Base-by-base conservation (phyloP, 208 protist species). In the Crithidia acanthocephali region DNA sequence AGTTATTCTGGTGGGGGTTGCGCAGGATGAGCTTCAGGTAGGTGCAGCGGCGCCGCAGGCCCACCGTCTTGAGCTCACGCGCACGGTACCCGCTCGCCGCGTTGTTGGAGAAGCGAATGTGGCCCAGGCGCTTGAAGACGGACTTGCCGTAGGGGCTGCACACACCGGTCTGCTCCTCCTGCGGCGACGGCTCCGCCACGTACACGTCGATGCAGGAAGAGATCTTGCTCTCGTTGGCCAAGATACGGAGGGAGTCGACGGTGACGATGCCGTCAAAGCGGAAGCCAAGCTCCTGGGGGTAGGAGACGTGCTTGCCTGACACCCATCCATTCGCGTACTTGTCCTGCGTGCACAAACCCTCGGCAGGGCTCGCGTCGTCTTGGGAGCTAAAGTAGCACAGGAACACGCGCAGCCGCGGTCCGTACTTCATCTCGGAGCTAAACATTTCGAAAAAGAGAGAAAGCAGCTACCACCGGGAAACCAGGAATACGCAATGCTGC, bases 31-130 rank as follows among this genome's bases (percentile, higher is more conserved):
- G 79, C 77, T 95, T 95, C 20, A 98, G 72, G 69, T 95, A 96
- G n/a, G 80, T 79, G 74, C 90, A 95, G 32, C 57, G 69, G 16
- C 74, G 65, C 28, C 66, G 66, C 18, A 98, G 79, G 42, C 81
- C 80, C n/a, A 97, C 83, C 10, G 91, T 94, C 69, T 98, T 98
- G n/a, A 98, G 83, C 80, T 98, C 90, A 20, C 94, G 63, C 35
- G 88, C 84, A 44, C 69, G 76, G 74, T 85, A 89, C 4, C 79
- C 59, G 28, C 68, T 90, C 33, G 81, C 74, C 50, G 83, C 75
- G 60, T 91, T 94, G 8, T 69, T 68, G 61, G 79, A 84, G 53
- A 98, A 89, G 22, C 80, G 80, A 20, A 96, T 79, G 72, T 97
- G 87, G 15, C 92, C 94, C 15, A 98, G 76, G 15, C 86, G 90